Base-by-base conservation (phyloP, 2,329 filamentous ascomycete genomes). In the Elsinoe perseae region DNA sequence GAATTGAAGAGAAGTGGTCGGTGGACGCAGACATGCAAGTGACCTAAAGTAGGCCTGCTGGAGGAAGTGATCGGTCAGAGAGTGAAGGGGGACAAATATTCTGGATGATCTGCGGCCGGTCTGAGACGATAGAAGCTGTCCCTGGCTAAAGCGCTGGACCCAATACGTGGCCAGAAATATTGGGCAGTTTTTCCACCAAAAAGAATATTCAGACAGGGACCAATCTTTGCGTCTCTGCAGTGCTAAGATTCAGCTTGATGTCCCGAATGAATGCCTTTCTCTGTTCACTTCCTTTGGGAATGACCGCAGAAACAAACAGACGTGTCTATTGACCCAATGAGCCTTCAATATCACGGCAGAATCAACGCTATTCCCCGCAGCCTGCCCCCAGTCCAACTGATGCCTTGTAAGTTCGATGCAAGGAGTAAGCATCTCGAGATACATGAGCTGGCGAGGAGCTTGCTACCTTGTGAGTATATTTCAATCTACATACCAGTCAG, bases 11-110 rank as follows among this genome's bases (percentile, higher is more conserved):
- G 16, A 10, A n/a, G 2, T 32, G 27, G 18, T 28, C 21, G 10
- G 30, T 21, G 30, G 27, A 30, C 20, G 18, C 48, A 52, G 48
- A 52, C 48, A 52, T 52, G 48, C 48, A 52, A 20, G 20, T 12
- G 27, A 52, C 48, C 48, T 25, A 23, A 12, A 9, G 9, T 25
- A 25, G 40, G 40, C 25, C 40, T 25, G 40, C 20, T 44, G 21
- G 3, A 25, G 20, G 18, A 25, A 18, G 18, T 21, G n/a, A 44
- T 9, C 20, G 20, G 40, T 12, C 20, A 18, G 14, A 25, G 14
- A 12, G n/a, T 27, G 10, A 10, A 1, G 14, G 18, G 20, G 23
- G 20, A 44, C 18, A 21, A 44, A 23, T n/a, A 12, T 44, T 44
- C 20, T 23, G 40, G 20, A 44, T 44, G 40, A 44, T 44, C 40